phyloP scores from a whole-genome alignment of 1,284 basidiomycete species.

The Ceratobasidium theobromae region DNA sequence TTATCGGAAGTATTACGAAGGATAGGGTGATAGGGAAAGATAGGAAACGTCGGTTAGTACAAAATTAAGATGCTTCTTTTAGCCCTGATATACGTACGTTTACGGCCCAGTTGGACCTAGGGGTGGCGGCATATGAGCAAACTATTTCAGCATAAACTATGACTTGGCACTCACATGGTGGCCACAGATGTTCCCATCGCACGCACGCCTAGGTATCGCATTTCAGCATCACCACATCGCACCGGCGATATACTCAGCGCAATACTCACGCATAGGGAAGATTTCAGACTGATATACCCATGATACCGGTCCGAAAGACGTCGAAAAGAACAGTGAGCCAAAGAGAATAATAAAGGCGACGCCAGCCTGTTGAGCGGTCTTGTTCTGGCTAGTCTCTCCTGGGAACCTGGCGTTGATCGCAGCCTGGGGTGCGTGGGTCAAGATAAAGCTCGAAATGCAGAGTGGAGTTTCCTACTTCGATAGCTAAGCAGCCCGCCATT shows the following conservation, averaged over 20 bases:
- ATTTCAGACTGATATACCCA: conserved; percentile 45
- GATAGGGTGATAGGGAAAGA: conserved; percentile 33
- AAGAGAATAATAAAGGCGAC: conserved; percentile 33
- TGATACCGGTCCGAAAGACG: conserved; percentile 36
- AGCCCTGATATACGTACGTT: conserved; percentile 32
- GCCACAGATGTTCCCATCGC: conserved; percentile 40
- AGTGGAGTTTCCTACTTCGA: neutral
- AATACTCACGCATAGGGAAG: conserved; percentile 42
- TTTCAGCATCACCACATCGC: neutral
- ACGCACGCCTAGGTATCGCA: conserved; percentile 34
- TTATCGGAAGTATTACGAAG: conserved; percentile 32
- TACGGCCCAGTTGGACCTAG: conserved; percentile 38
- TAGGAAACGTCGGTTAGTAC: neutral
- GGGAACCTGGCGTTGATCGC: conserved; percentile 30
- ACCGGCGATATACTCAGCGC: neutral
- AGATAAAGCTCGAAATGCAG: neutral
- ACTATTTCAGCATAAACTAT: neutral
- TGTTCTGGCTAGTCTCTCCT: conserved; percentile 16
- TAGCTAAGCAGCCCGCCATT: conserved; percentile 23
- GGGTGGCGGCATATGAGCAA: neutral
- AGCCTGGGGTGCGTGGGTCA: neutral
- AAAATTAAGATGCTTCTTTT: neutral
- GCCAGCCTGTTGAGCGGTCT: conserved; percentile 19
- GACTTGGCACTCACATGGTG: conserved; percentile 34
- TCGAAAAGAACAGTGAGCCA: conserved; percentile 28